Evolutionary conservation across 495 filamentous ascomycete genomes (phyloP).

Genomic region (Lasiosphaeria ovina): DNA sequence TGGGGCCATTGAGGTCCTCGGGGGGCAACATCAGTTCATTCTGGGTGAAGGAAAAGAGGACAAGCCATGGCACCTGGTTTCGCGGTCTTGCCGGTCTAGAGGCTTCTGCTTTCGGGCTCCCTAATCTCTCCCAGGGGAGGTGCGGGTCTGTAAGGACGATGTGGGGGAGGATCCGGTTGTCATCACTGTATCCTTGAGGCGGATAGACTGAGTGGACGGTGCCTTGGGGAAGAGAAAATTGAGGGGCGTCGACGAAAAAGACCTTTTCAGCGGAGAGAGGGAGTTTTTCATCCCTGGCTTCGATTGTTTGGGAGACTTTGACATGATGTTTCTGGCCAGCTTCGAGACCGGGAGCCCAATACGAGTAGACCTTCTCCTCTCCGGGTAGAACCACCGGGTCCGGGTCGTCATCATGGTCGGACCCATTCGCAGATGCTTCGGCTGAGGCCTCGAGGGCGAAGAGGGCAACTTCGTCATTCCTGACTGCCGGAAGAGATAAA

Average conservation of each 20-base stretch:
- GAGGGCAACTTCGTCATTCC: neutral
- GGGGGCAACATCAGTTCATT: slow-evolving; percentile 22
- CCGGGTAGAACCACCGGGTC: slow-evolving; percentile 28
- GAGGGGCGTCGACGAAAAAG: slow-evolving; percentile 38
- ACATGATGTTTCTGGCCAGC: slow-evolving; percentile 23
- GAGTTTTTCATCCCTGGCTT: slow-evolving; percentile 1
- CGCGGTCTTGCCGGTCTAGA: slow-evolving; percentile 11
- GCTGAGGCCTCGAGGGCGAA: neutral
- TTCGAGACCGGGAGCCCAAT: slow-evolving; percentile 26
- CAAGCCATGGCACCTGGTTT: slow-evolving; percentile 39
- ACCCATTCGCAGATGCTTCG: no score
- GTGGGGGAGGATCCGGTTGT: slow-evolving; percentile 41
- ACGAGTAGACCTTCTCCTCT: slow-evolving; percentile 31
- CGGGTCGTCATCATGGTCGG: slow-evolving; percentile 13
- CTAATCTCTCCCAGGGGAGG: slow-evolving; percentile 45
- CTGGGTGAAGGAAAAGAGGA: slow-evolving; percentile 35
- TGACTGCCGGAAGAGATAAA: no score
- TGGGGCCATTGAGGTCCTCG: slow-evolving; percentile 1
- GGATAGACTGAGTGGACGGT: slow-evolving; percentile 42
- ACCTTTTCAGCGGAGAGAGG: neutral
- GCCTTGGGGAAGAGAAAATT: slow-evolving; percentile 26
- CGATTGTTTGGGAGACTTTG: slow-evolving; percentile 17
- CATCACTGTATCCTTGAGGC: slow-evolving; percentile 37
- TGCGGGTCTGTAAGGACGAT: slow-evolving; percentile 46
- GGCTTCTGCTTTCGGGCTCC: slow-evolving; percentile 4